A percentile compares a stretch with the other conserved stretches of the same genome.
phyloP scores from a whole-genome alignment of 1,284 basidiomycete genomes.

The Marasmius sp. region DNA sequence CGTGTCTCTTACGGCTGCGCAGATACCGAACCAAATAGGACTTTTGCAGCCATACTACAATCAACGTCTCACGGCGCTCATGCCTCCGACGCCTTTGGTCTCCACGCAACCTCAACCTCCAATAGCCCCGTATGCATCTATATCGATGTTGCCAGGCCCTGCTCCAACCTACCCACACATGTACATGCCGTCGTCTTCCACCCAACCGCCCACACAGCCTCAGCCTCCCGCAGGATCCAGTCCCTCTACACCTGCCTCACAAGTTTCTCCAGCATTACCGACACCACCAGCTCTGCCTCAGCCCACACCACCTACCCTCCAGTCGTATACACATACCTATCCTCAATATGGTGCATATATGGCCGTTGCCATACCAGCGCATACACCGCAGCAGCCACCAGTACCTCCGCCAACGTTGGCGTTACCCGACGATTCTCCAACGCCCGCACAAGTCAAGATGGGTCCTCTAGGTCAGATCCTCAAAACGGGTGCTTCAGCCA shows the following conservation, averaged over 20 bases:
- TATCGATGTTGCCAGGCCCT: conserved; percentile 8
- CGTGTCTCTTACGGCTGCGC: conserved; percentile 62
- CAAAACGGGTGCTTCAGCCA: conserved; percentile 29
- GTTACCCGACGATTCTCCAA: conserved; percentile 64
- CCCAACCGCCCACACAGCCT: conserved; percentile 4
- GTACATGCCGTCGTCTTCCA: conserved; percentile 5
- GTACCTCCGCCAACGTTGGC: conserved; percentile 28
- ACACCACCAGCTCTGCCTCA: neutral
- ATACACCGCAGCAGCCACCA: conserved; percentile 14
- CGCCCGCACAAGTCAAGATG: conserved; percentile 60
- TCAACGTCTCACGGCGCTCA: conserved; percentile 48
- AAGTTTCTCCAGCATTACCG: neutral
- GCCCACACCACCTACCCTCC: neutral
- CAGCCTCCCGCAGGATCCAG: neutral
- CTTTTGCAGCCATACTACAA: conserved; percentile 81
- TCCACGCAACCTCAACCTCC: conserved; percentile 16
- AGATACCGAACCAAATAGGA: conserved; percentile 80
- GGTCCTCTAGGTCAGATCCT: conserved; percentile 75
- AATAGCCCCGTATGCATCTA: conserved; percentile 14
- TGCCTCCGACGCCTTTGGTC: conserved; percentile 11
- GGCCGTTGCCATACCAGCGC: neutral
- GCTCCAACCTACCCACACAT: conserved; percentile 11
- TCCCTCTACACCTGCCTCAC: neutral
- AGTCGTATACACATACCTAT: neutral
- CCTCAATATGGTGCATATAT: neutral